These are phyloP conservation scores for Phtheirospermum japonicum DNA, from an alignment of 257 asterid species.

Conservation along the genomic window DNA sequence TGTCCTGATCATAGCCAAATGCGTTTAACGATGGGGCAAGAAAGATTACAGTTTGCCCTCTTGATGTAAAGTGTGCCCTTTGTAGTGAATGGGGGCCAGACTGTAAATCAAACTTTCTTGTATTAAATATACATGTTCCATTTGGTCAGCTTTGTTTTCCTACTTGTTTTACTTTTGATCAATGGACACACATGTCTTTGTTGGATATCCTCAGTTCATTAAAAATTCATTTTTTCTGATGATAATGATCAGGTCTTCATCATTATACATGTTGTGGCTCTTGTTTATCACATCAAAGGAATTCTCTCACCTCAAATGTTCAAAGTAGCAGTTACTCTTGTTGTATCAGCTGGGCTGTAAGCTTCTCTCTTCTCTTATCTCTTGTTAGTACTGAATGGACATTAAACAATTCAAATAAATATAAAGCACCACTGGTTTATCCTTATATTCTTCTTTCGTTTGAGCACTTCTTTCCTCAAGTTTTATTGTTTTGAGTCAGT, in stretches of 20 bases:
- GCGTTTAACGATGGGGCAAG: neutral
- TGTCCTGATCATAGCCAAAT: neutral
- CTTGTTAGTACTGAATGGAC: slow-evolving; percentile 11
- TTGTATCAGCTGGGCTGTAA: slow-evolving; percentile 86
- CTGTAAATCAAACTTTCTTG: slow-evolving; percentile 12
- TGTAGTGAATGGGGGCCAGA: neutral
- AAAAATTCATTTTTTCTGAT: slow-evolving; percentile 23
- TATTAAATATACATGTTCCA: slow-evolving; percentile 15
- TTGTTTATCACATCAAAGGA: slow-evolving; percentile 87
- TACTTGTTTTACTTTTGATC: slow-evolving; percentile 12
- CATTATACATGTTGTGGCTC: slow-evolving; percentile 86
- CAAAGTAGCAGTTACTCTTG: slow-evolving; percentile 94
- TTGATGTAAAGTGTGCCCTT: neutral
- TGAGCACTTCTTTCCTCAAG: slow-evolving; percentile 1
- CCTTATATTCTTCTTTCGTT: neutral
- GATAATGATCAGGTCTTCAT: slow-evolving; percentile 72
- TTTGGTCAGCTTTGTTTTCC: slow-evolving; percentile 11
- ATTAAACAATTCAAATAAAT: neutral
- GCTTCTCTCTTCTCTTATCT: slow-evolving; percentile 32
- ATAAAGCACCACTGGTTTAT: slow-evolving; percentile 19
- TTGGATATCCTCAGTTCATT: slow-evolving; percentile 23
- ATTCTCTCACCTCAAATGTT: slow-evolving; percentile 90
- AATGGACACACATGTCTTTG: slow-evolving; percentile 4
- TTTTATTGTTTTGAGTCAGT: slow-evolving; percentile 7
- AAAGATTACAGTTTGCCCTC: neutral